These are phyloP conservation scores for Phalaenopsis equestris DNA, from an alignment of 106 monocot genomes.

Conservation along the genomic window DNA sequence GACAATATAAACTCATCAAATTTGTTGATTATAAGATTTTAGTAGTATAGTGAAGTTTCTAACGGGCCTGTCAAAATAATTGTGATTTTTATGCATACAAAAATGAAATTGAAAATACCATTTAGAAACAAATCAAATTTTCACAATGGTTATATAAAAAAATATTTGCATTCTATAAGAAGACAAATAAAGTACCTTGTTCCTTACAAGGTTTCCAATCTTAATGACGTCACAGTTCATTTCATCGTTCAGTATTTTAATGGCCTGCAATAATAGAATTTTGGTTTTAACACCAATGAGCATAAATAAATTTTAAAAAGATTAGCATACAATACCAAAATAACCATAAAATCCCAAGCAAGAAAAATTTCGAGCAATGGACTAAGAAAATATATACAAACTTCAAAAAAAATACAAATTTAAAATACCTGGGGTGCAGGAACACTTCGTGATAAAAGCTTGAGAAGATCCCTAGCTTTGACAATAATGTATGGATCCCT, in stretches of 20 bases:
- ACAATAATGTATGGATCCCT: constrained; percentile 86
- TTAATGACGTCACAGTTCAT: constrained; percentile 94
- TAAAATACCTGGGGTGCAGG: constrained; percentile 79
- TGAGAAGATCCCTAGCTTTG: constrained; percentile 94
- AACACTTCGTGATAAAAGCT: constrained; percentile 90
- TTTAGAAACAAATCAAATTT: neutral
- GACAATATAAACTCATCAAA: no score
- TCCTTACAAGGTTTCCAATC: constrained; percentile 76
- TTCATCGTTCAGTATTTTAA: constrained; percentile 92
- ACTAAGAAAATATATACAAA: neutral
- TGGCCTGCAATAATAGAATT: constrained; percentile 46
- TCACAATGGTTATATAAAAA: neutral
- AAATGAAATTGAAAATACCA: neutral
- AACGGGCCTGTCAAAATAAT: neutral
- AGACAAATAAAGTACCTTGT: constrained; percentile 52
- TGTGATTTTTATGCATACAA: neutral
- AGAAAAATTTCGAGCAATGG: neutral
- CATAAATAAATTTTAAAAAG: neutral
- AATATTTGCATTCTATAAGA: neutral
- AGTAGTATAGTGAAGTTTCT: no score
- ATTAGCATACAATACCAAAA: neutral
- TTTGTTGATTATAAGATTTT: no score
- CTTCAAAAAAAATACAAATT: neutral
- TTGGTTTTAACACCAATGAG: neutral
- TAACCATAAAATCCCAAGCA: neutral